Evolutionary conservation across 768 basidiomycete species (phyloP), one percentile per base, ranked within the genome.

Genomic region (Ephemerocybe angulata): DNA sequence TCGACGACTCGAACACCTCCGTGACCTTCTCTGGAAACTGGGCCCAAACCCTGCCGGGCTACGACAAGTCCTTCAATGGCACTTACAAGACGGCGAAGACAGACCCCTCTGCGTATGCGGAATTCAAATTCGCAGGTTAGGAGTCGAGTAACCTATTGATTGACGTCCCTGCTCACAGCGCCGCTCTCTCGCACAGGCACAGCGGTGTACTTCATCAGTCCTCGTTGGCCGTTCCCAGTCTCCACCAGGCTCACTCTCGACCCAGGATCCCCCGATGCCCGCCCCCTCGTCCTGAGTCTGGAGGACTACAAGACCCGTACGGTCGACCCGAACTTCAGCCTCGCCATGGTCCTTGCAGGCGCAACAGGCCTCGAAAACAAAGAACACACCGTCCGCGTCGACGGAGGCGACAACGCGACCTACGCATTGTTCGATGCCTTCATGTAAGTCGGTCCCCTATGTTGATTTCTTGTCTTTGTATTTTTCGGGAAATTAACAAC

Each of bases 141-240:
- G 53, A 31, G 21, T 31, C 21, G 10, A 10, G n/a, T n/a, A n/a
- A n/a, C 10, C 52, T 19, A 27, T 42, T 30, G 17, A 19, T 30
- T n/a, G 11, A 49, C 44, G 6, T 48, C 17, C 4, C 15, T 29
- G n/a, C 27, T 2, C 17, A 5, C 28, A 6, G 33, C 8, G 10
- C 12, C 30, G 17, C 17, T 8, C 31, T 7, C 25, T 29, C 17
- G 13, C 22, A 17, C 38, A 78, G 78, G 77, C 27, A 67, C 72
- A 5, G 74, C 74, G 1, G 66, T 80, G 17, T 78, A 75, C 46
- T 76, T 74, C 55, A 56, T 76, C 40, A 72, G 72, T 0, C 76
- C 78, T 12, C 63, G 71, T 6, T 80, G 77, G 77, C 78, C 78
- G 13, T 78, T 75, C 62, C 50, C 55, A 12, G 76, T 76, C 35